These are phyloP conservation scores for Exobasidium rhododendri DNA, from an alignment of 1,284 basidiomycete species.

Conservation along the genomic window DNA sequence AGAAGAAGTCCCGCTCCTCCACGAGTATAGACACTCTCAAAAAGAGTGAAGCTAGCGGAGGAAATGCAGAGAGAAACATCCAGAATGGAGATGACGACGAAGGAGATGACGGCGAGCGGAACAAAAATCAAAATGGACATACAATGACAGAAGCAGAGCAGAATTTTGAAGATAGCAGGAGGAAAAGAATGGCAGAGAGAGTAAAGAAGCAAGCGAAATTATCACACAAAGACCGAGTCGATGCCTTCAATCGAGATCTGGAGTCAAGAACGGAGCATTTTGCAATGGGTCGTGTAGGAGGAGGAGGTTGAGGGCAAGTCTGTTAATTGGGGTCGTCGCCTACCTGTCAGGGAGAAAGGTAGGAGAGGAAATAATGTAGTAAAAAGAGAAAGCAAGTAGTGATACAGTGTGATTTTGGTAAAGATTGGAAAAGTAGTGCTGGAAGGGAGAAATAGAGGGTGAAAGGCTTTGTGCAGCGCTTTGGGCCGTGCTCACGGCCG, in stretches of 20 bases:
- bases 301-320: neutral
- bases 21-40: neutral
- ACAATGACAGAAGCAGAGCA: slow-evolving; percentile 82
- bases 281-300: slow-evolving; percentile 9
- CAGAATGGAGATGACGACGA: slow-evolving; percentile 5
- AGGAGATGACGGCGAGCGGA: slow-evolving; percentile 47
- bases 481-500: neutral
- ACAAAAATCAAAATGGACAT: slow-evolving; percentile 60
- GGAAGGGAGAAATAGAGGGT: neutral
- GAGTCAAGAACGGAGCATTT: slow-evolving; percentile 57
- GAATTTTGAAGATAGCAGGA: slow-evolving; percentile 80
- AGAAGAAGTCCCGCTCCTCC: slow-evolving; percentile 7
- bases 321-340: neutral
- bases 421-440: neutral
- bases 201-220: slow-evolving; percentile 76
- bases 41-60: neutral
- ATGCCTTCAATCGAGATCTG: slow-evolving; percentile 76
- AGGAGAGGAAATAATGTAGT: too few species aligned
- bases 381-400: neutral
- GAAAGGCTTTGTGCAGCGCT: neutral
- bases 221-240: slow-evolving; percentile 93
- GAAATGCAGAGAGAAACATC: neutral
- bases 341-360: neutral
- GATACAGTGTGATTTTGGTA: neutral
- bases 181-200: slow-evolving; percentile 71